Evolutionary conservation across 2,329 filamentous ascomycete species (phyloP).

Genomic region (Aaosphaeria arxii): DNA sequence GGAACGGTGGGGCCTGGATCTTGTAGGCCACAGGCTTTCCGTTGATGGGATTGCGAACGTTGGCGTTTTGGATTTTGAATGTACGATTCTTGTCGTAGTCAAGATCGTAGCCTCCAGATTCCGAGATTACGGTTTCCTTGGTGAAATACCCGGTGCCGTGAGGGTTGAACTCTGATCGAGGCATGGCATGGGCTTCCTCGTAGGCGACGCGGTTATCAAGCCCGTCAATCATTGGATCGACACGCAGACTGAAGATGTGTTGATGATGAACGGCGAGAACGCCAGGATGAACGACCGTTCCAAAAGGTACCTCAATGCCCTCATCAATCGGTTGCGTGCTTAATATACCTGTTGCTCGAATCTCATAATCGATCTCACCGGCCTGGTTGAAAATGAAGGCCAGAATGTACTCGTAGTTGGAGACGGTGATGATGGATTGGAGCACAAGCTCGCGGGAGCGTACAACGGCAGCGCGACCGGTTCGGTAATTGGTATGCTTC

Average conservation of each 20-base stretch:
- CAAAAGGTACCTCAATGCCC: conserved; percentile 61
- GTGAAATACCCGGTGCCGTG: conserved; percentile 52
- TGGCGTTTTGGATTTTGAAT: conserved; percentile 50
- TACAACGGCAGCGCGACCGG: conserved; percentile 60
- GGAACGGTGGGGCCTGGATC: conserved; percentile 48
- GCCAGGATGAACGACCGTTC: conserved; percentile 66
- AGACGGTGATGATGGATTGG: conserved; percentile 68
- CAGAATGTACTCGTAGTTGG: conserved; percentile 72
- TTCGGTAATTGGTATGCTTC: conserved; percentile 72
- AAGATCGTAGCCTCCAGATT: conserved; percentile 51
- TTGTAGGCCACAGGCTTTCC: conserved; percentile 50
- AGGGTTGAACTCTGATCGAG: conserved; percentile 54
- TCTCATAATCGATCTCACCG: conserved; percentile 64
- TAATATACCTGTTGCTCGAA: conserved; percentile 66
- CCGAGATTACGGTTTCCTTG: conserved; percentile 46
- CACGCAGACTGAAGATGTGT: conserved; percentile 64
- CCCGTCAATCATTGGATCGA: conserved; percentile 49
- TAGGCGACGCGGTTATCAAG: conserved; percentile 48
- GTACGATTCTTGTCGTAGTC: conserved; percentile 43
- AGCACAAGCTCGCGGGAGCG: conserved; percentile 65
- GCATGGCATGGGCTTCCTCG: conserved; percentile 58
- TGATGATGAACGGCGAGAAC: conserved; percentile 71
- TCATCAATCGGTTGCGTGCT: conserved; percentile 67
- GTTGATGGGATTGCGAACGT: conserved; percentile 46
- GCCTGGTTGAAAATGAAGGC: conserved; percentile 71